phyloP scores from a whole-genome alignment of 129 eudicot species.

The Smallanthus sonchifolius region DNA sequence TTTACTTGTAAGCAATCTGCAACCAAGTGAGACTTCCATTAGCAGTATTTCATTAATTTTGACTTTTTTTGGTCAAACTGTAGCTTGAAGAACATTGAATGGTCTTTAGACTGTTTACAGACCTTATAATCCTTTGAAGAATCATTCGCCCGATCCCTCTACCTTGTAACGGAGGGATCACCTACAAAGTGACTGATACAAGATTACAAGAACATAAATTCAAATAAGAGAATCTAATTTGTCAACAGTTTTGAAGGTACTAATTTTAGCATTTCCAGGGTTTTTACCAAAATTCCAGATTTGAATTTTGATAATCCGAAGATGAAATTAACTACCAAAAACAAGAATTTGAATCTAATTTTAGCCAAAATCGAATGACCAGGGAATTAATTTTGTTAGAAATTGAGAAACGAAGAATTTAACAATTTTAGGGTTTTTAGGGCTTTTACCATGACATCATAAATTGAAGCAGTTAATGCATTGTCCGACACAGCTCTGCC shows the following conservation, averaged over 20 bases:
- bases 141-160: slow-evolving; percentile 80
- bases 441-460: slow-evolving; percentile 71
- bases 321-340: neutral
- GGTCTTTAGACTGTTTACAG: slow-evolving; percentile 16
- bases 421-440: neutral
- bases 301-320: neutral
- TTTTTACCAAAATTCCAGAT: too few relatives aligned
- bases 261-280: too few relatives aligned
- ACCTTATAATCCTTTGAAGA: slow-evolving; percentile 67
- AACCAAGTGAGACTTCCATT: neutral
- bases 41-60: neutral
- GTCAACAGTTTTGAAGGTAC: neutral
- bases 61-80: slow-evolving; percentile 1
- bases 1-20: slow-evolving; percentile 80
- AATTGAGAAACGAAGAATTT: neutral
- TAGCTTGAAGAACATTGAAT: neutral
- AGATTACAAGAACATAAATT: slow-evolving; percentile 10
- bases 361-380: neutral
- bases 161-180: slow-evolving; percentile 59
- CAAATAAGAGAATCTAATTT: neutral
- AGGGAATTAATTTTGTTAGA: neutral
- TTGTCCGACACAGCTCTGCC: slow-evolving; percentile 79
- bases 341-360: neutral
- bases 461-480: slow-evolving; percentile 77
- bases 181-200: slow-evolving; percentile 53